Percentiles rank a stretch among this genome's conserved stretches.
Evolutionary conservation across 106 monocot species (phyloP).

Genomic region (Acanthochlamys bracteata): DNA sequence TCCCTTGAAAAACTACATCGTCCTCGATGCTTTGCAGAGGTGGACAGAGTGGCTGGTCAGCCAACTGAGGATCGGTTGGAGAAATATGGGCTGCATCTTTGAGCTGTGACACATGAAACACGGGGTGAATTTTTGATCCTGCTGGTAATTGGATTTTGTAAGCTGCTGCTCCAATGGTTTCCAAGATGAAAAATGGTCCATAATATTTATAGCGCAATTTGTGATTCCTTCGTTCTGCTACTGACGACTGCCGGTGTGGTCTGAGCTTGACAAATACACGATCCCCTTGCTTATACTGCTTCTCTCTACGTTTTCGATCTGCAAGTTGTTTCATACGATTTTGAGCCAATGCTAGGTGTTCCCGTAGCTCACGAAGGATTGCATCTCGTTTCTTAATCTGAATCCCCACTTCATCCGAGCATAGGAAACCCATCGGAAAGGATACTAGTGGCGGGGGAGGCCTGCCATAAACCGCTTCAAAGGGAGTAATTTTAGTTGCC

Average conservation of each 20-base stretch:
- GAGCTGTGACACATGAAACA: background rate
- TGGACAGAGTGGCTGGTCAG: too few relatives aligned
- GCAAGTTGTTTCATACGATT: background rate
- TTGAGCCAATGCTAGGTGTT: background rate
- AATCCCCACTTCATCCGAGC: background rate
- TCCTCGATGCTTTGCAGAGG: too few relatives aligned
- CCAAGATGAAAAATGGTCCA: background rate
- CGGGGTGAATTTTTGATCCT: background rate
- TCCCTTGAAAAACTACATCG: too few relatives aligned
- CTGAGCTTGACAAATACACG: background rate
- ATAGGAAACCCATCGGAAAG: background rate
- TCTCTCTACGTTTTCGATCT: background rate
- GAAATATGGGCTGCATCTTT: background rate
- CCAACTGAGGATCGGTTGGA: too few relatives aligned
- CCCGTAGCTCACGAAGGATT: background rate
- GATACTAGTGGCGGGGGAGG: background rate
- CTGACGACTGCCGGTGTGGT: background rate
- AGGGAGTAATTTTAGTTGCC: background rate
- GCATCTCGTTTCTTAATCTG: background rate
- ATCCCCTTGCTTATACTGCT: background rate
- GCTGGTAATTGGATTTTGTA: background rate
- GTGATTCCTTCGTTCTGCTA: background rate
- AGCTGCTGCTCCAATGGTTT: background rate
- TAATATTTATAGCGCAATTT: background rate
- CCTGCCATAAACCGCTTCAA: conserved; percentile 3